Evolutionary conservation across 139 green algal genomes (phyloP), one percentile per base, ranked within the genome.

Genomic region (Micractinium sp.): DNA sequence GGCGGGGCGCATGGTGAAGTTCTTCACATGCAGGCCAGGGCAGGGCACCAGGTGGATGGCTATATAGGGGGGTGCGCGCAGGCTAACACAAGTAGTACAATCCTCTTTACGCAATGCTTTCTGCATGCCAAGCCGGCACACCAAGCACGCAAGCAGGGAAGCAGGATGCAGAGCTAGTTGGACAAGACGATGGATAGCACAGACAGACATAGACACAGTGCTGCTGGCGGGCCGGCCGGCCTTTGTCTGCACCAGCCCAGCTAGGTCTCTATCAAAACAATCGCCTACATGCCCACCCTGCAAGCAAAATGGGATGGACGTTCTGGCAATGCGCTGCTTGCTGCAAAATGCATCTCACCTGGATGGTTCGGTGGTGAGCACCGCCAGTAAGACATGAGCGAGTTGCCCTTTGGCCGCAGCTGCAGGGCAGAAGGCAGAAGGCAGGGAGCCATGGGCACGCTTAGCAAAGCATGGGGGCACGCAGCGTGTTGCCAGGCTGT

Each of bases 361-460:
- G 77, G 66, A 25, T 87, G 78, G 36, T 80, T 35, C 0, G 22
- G 41, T 7, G 87, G 78, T 0, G 80, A 39, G 63, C 87, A 90
- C 3, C 78, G 81, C 78, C 63, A 87, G 63, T 90, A 90, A 3
- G 74, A 79, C 61, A 80, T 80, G 78, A 90, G 33, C 5, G 87
- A 79, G 66, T 86, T 86, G 61, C 41, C 66, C 25, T 75, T 61
- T 66, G 79, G 80, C 33, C 80, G 79, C 31, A 69, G 35, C 87
- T 87, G 63, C 29, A 36, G 75, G 15, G 31, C 35, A 53, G 74
- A 71, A 71, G 63, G 63, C 22, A 27, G 63, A 12, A 2, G 63
- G 35, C n/a, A 80, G 71, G 31, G 29, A 18, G 67, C 67, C n/a
- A 7, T 1, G 67, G 12, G 67, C n/a, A 35, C 33, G 67, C 67